Evolutionary conservation across 306 rosid species (phyloP).

Genomic region (Amphicarpaea edgeworthii): DNA sequence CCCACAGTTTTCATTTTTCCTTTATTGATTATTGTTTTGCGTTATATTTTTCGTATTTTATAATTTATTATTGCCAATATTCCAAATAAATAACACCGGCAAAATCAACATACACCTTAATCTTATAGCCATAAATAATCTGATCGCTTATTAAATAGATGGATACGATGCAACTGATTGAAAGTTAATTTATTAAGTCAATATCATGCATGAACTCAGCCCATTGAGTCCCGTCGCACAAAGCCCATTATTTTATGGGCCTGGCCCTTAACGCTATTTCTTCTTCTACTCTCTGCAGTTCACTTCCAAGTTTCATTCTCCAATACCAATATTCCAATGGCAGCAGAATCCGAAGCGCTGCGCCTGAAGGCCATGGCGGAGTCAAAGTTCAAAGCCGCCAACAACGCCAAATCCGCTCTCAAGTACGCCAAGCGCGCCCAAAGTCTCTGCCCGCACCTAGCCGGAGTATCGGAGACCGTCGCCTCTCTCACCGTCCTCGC

Average conservation of each 20-base stretch:
- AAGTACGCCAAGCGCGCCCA: conserved; percentile 73
- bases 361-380: conserved; percentile 61
- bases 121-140: background rate
- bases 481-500: conserved; percentile 72
- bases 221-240: too few relatives aligned
- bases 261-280: background rate
- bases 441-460: conserved; percentile 58
- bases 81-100: background rate
- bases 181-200: background rate
- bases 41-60: background rate
- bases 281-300: background rate
- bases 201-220: background rate
- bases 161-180: background rate
- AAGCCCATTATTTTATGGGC: background rate
- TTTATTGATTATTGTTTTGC: background rate
- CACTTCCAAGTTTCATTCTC: background rate
- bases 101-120: background rate
- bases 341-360: conserved; percentile 54
- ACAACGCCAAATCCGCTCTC: conserved; percentile 63
- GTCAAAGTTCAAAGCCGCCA: conserved; percentile 59
- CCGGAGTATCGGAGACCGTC: conserved; percentile 61
- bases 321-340: conserved; percentile 18
- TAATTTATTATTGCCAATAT: background rate
- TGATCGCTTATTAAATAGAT: background rate
- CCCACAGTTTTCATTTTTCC: conserved; percentile 31